Evolutionary conservation across 2,329 filamentous ascomycete genomes (phyloP).

Genomic region (Drechslerella dactyloides): DNA sequence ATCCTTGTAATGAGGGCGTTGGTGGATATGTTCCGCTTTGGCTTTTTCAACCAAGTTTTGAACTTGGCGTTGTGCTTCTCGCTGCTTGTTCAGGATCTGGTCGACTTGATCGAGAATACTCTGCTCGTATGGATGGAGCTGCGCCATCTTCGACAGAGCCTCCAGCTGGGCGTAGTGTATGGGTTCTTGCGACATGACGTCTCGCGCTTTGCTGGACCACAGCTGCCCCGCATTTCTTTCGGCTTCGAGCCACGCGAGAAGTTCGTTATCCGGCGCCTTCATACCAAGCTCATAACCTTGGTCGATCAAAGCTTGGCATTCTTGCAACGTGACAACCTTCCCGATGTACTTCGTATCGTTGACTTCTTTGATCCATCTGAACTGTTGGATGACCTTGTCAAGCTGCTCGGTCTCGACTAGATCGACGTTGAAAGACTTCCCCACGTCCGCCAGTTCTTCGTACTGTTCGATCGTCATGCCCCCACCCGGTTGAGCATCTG

Average conservation of each 20-base stretch:
- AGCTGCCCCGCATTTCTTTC: slow-evolving; percentile 77
- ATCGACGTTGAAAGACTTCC: slow-evolving; percentile 87
- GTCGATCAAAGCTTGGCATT: slow-evolving; percentile 78
- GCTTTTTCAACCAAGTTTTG: slow-evolving; percentile 79
- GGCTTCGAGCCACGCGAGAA: slow-evolving; percentile 76
- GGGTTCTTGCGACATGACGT: slow-evolving; percentile 87
- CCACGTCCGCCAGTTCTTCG: slow-evolving; percentile 88
- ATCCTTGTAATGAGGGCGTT: slow-evolving; percentile 84
- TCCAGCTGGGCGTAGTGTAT: slow-evolving; percentile 95
- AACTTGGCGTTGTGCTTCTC: slow-evolving; percentile 89
- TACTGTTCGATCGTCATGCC: slow-evolving; percentile 70
- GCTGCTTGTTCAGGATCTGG: slow-evolving; percentile 91
- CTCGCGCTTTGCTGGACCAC: slow-evolving; percentile 92
- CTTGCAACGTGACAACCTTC: slow-evolving; percentile 69
- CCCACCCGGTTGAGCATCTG: slow-evolving; percentile 66
- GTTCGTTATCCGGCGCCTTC: slow-evolving; percentile 69
- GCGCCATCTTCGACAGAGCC: slow-evolving; percentile 82
- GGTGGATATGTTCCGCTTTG: slow-evolving; percentile 74
- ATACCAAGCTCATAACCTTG: slow-evolving; percentile 80
- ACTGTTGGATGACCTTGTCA: slow-evolving; percentile 78
- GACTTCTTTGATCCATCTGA: slow-evolving; percentile 73
- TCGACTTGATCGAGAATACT: slow-evolving; percentile 84
- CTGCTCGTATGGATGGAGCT: slow-evolving; percentile 71
- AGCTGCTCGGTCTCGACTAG: slow-evolving; percentile 85
- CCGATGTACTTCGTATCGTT: slow-evolving; percentile 47